Base-by-base conservation (phyloP, 257 asterid genomes). In the Nicotiana noctiflora region DNA sequence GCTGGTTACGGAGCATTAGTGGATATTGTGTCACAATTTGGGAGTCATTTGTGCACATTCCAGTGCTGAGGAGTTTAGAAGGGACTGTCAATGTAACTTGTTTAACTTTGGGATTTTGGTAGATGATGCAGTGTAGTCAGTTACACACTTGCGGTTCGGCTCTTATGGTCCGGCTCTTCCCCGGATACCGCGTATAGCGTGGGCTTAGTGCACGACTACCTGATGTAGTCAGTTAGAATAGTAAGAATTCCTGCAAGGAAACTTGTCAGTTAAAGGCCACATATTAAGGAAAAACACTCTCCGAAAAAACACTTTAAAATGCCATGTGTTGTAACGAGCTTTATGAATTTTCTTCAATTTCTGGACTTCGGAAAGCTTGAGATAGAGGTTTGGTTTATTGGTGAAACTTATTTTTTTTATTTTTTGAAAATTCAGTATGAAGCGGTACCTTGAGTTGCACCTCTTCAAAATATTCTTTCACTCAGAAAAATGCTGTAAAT, bases 1-100 rank as follows among this genome's bases (percentile, higher is more conserved):
- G 89, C 96, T 85, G 99, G 99, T 62, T 92, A 91, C 80, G 98
- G 99, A 85, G 97, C 87, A n/a, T 84, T 91, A 64, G 99, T 95
- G n/a, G 98, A 95, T 88, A 70, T 95, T 72, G 89, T 95, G 86
- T 92, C 99, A n/a, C 95, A 87, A 83, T 95, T 89, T 31, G 98
- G 99, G 77, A 95, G 99, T 87, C 98, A 93, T 83, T 83, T 85
- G 79, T 91, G 97, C 86, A 94, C 96, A 40, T 93, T 92, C 84
- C 93, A 97, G 64, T 89, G 94, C 85, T 84, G 82, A 83, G 90
- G 96, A 44, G 79, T 87, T 32, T 89, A 82, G 83, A 72, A 76
- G 56, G 62, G 84, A 63, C 79, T 59, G 52, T 49, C 83, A 70
- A 52, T 63, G 60, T 5, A 67, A 21, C 25, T 34, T 27, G 46